Conservation (phyloP, 805 yeast species). For the Wickerhamiella nectarea region DNA sequence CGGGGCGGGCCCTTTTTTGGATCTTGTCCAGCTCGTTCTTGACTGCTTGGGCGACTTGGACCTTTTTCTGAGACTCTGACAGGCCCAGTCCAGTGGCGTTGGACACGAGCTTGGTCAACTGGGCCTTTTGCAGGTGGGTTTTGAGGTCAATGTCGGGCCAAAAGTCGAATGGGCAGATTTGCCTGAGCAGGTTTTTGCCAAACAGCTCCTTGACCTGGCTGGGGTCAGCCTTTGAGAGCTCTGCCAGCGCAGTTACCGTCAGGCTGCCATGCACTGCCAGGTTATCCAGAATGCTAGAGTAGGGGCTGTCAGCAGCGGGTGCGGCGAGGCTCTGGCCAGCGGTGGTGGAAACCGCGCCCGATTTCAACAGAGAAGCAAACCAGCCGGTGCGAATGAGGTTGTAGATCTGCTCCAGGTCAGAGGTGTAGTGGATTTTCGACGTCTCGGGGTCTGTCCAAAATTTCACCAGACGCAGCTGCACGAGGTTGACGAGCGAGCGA, state of each 20-base stretch:
- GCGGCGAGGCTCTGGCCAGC: no score
- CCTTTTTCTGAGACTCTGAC: conserved; percentile 40
- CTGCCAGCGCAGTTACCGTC: conserved; percentile 17
- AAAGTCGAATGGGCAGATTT: conserved; percentile 31
- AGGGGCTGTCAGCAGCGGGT: neutral
- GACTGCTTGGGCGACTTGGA: conserved; percentile 15
- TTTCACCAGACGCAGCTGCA: conserved; percentile 65
- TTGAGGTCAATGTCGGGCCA: conserved; percentile 20
- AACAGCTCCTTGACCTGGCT: conserved; percentile 29
- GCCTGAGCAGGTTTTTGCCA: conserved; percentile 38
- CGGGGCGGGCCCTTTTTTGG: neutral
- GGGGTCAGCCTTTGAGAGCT: neutral
- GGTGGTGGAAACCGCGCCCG: neutral
- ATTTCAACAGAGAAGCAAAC: conserved; percentile 35
- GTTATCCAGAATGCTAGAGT: conserved; percentile 31
- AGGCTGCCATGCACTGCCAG: conserved; percentile 58
- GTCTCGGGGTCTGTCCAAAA: conserved; percentile 39
- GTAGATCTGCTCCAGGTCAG: conserved; percentile 51
- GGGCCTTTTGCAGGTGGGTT: conserved; percentile 14
- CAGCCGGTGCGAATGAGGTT: conserved; percentile 65
- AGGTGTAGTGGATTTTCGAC: conserved; percentile 35
- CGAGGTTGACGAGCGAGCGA: conserved; percentile 55
- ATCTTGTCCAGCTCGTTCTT: conserved; percentile 9
- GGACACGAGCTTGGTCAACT: conserved; percentile 29
- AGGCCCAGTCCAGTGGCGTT: conserved; percentile 42